Percentiles rank a stretch among this genome's conserved stretches.
These are phyloP conservation scores for Venturia oleaginea DNA, from an alignment of 2,329 filamentous ascomycete species.

Conservation along the genomic window DNA sequence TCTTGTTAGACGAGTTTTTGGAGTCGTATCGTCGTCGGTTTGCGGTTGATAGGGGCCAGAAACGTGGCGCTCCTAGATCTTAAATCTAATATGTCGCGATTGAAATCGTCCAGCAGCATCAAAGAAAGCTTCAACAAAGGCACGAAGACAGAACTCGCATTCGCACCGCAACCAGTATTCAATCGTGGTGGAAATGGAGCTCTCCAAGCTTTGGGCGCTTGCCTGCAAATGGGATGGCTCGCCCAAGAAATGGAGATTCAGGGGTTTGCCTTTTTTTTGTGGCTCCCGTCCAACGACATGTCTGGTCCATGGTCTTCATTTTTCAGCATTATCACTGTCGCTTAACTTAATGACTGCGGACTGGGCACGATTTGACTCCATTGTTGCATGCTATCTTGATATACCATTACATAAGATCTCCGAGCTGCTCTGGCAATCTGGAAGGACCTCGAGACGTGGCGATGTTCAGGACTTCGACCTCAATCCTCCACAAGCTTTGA, in stretches of 20 bases:
- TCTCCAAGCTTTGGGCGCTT: neutral
- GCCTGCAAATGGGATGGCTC: constrained; percentile 1
- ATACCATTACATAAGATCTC: neutral
- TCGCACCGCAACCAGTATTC: neutral
- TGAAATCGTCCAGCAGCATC: neutral
- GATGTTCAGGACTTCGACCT: neutral
- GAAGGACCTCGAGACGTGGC: neutral
- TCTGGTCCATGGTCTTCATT: neutral
- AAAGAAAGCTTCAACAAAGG: neutral
- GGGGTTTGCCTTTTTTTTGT: neutral
- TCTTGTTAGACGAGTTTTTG: neutral
- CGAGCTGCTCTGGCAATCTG: neutral
- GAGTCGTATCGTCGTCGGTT: neutral
- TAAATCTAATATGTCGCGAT: too few relatives aligned
- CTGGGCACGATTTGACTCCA: neutral
- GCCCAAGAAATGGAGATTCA: neutral
- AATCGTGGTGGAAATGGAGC: neutral
- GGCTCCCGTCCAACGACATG: neutral
- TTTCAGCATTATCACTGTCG: neutral
- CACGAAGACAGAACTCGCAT: neutral
- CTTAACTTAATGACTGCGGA: neutral
- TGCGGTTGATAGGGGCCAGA: neutral
- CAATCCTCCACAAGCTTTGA: neutral
- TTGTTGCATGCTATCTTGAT: neutral
- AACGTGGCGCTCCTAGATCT: neutral